Base-by-base conservation (phyloP, 1,139 yeast species). In the Debaryomyces sp. region DNA sequence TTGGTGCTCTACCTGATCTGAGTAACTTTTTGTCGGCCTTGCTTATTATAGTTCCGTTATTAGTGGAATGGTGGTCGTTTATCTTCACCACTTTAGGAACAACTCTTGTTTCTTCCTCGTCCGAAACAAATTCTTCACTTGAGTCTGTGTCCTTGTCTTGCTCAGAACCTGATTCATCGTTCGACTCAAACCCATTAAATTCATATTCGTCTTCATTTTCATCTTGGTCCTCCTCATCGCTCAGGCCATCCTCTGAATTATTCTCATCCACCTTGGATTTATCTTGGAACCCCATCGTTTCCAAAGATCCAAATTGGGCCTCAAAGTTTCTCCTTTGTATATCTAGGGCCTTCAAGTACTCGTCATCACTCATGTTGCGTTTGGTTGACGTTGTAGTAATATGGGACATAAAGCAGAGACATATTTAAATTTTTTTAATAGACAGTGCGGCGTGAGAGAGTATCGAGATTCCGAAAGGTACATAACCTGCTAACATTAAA, bases 301-400 rank as follows among this genome's bases (percentile, higher is more conserved):
- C 89, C 6, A 86, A 58, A 3, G 81, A 68, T 0, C 89, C 90
- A 62, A 86, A 86, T 67, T 85, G 90, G 6, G 82, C 81, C 59
- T 86, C 92, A 59, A 86, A 86, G 49, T 84, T 81, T 26, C 71
- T 62, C 54, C 90, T 60, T 53, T 85, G 89, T 24, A 73, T 60
- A 59, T 83, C 89, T 58, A 84, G 55, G n/a, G 74, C 71, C 44
- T 61, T 66, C 60, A 69, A 50, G 55, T 81, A 80, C 23, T 68
- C 77, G n/a, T 76, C 81, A 18, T 53, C 61, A 44, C 60, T 50
- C 67, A 61, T 63, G n/a, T 34, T 47, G 24, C 7, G 21, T 18
- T 22, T 38, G 21, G 12, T 45, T 34, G 15, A 7, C 5, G 8
- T n/a, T 18, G 26, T 4, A 32, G 8, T 12, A 13, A 41, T 23